These are phyloP conservation scores for Cladosporium sphaerospermum DNA, from an alignment of 2,329 filamentous ascomycete genomes.

Conservation along the genomic window DNA sequence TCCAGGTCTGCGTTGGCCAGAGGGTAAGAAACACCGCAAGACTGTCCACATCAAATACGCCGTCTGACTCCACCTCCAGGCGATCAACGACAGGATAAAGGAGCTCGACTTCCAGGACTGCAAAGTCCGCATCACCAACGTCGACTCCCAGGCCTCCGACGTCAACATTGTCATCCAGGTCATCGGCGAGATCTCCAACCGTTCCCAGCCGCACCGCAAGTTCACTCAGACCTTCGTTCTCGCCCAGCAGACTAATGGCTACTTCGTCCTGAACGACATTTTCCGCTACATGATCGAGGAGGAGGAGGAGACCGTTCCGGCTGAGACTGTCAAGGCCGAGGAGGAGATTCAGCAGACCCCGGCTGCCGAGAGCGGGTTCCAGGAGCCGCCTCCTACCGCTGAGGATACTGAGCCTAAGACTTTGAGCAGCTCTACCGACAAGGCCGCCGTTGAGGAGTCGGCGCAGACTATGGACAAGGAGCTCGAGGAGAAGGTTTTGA, in stretches of 20 bases:
- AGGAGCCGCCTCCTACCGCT: slow-evolving; percentile 36
- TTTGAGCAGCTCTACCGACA: slow-evolving; percentile 30
- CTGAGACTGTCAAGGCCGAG: slow-evolving; percentile 32
- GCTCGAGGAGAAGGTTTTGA: slow-evolving; percentile 57
- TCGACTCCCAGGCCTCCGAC: slow-evolving; percentile 89
- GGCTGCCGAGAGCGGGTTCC: slow-evolving; percentile 31
- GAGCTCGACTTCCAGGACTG: slow-evolving; percentile 90
- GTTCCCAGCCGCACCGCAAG: slow-evolving; percentile 82
- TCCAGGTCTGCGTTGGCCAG: slow-evolving; percentile 79
- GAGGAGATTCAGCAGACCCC: slow-evolving; percentile 13
- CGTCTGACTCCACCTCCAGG: slow-evolving; percentile 44
- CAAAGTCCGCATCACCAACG: slow-evolving; percentile 97
- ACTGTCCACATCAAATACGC: not conserved
- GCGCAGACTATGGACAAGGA: slow-evolving; percentile 60
- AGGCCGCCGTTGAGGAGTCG: slow-evolving; percentile 38
- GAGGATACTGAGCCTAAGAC: slow-evolving; percentile 29
- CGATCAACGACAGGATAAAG: slow-evolving; percentile 92
- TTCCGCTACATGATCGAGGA: slow-evolving; percentile 88
- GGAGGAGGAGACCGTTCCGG: slow-evolving; percentile 57
- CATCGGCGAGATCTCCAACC: slow-evolving; percentile 96
- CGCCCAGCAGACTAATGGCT: slow-evolving; percentile 90
- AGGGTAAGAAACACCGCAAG: slow-evolving; percentile 53
- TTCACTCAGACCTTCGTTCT: slow-evolving; percentile 98
- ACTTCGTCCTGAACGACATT: slow-evolving; percentile 98
- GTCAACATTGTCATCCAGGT: slow-evolving; percentile 96